Conservation (phyloP, 2,329 filamentous ascomycete genomes). For the Elsinoe necatrix region DNA sequence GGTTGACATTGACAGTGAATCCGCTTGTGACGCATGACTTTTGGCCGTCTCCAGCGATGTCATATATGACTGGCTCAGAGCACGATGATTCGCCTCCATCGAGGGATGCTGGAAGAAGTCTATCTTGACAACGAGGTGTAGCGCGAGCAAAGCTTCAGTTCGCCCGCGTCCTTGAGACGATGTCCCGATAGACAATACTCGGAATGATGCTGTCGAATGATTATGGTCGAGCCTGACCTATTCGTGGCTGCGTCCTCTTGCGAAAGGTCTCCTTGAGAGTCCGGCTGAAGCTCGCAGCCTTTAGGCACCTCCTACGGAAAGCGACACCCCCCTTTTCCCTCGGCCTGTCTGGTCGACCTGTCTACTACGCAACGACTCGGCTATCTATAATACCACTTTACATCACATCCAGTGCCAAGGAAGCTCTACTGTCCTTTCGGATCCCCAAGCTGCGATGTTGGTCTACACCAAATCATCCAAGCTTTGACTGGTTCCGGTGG, state of each 20-base stretch:
- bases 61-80: too few species aligned
- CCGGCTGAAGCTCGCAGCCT: background rate
- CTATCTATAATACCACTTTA: background rate
- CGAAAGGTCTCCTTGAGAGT: background rate
- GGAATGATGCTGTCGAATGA: background rate
- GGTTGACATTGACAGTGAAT: too few species aligned
- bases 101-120: too few species aligned
- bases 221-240: background rate
- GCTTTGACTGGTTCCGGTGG: background rate
- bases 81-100: too few species aligned
- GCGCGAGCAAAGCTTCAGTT: too few species aligned
- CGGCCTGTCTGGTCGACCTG: background rate
- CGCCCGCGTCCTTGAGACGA: too few species aligned
- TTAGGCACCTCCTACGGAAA: background rate
- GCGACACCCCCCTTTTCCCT: background rate
- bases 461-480: background rate
- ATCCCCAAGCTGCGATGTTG: background rate
- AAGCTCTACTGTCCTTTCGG: slow-evolving; percentile 1
- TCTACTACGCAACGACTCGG: background rate
- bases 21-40: too few species aligned
- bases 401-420: background rate
- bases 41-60: too few species aligned
- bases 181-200: background rate
- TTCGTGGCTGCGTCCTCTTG: background rate
- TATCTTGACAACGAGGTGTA: too few species aligned